Conservation (phyloP, 129 eudicot species). For the Solidago caesia region DNA sequence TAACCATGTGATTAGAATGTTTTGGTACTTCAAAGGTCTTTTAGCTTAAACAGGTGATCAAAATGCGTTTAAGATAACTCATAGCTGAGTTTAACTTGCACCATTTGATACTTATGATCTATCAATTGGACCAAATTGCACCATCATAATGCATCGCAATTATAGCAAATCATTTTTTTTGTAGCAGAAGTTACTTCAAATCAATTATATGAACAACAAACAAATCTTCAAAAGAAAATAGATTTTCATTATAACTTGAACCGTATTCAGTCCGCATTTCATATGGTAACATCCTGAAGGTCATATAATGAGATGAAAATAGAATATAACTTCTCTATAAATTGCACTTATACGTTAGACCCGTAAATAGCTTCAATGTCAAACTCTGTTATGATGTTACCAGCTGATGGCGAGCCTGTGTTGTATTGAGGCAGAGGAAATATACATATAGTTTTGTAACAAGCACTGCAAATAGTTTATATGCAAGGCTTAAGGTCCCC, state of each 20-base stretch:
- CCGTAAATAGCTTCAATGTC: constrained; percentile 9
- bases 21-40: too few species aligned
- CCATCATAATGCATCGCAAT: not conserved
- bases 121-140: not conserved
- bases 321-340: constrained; percentile 19
- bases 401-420: constrained; percentile 2
- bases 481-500: constrained; percentile 53
- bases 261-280: not conserved
- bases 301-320: constrained; percentile 14
- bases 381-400: not conserved
- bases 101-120: too few species aligned
- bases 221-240: not conserved
- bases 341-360: constrained; percentile 16
- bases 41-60: too few species aligned
- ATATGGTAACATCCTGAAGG: not conserved
- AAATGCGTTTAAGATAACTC: not conserved
- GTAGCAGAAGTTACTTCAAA: not conserved
- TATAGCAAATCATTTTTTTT: not conserved
- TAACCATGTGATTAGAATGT: too few species aligned
- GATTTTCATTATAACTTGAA: constrained; percentile 14
- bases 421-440: constrained; percentile 16
- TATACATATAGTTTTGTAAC: constrained; percentile 22
- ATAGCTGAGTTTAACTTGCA: not conserved
- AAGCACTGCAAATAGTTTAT: constrained; percentile 7
- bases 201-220: not conserved